phyloP scores from a whole-genome alignment of 2,329 filamentous ascomycete species.

The Paecilomyces sp. region DNA sequence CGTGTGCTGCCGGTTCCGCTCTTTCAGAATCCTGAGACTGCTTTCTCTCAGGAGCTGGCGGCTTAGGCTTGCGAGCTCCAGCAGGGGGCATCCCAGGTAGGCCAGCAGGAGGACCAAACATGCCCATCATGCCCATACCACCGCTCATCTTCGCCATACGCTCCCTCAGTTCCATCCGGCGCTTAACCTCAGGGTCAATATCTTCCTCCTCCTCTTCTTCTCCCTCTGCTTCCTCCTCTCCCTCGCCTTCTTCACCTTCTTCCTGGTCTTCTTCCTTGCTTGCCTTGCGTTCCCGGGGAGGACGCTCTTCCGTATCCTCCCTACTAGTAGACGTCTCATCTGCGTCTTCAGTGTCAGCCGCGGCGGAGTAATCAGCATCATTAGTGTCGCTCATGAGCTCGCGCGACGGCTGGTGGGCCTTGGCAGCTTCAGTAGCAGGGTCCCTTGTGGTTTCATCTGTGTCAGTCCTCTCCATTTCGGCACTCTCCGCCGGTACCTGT shows the following conservation, averaged over 20 bases:
- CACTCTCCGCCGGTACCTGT: slow-evolving; percentile 19
- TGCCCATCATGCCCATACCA: slow-evolving; percentile 92
- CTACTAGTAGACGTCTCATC: slow-evolving; percentile 59
- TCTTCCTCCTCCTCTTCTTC: slow-evolving; percentile 71
- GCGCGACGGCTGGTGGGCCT: slow-evolving; percentile 34
- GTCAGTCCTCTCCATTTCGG: slow-evolving; percentile 21
- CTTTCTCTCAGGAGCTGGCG: slow-evolving; percentile 22
- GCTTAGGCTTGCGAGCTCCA: slow-evolving; percentile 43
- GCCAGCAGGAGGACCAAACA: slow-evolving; percentile 70
- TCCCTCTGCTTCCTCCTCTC: slow-evolving; percentile 50
- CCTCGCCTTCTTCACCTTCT: slow-evolving; percentile 41
- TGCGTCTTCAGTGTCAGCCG: slow-evolving; percentile 57
- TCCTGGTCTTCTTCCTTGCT: slow-evolving; percentile 41
- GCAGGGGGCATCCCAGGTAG: slow-evolving; percentile 52
- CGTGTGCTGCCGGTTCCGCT: slow-evolving; percentile 21
- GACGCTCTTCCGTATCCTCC: slow-evolving; percentile 64
- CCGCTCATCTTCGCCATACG: slow-evolving; percentile 99
- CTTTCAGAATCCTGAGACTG: slow-evolving; percentile 23
- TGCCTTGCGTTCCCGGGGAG: slow-evolving; percentile 27
- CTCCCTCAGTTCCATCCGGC: slow-evolving; percentile 81
- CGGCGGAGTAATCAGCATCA: slow-evolving; percentile 59
- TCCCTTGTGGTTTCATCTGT: slow-evolving; percentile 26
- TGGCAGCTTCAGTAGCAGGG: slow-evolving; percentile 25
- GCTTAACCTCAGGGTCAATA: slow-evolving; percentile 76
- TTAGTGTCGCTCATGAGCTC: slow-evolving; percentile 56